Conservation (phyloP, 1,284 basidiomycete species). For the Trichosporon sp. region DNA sequence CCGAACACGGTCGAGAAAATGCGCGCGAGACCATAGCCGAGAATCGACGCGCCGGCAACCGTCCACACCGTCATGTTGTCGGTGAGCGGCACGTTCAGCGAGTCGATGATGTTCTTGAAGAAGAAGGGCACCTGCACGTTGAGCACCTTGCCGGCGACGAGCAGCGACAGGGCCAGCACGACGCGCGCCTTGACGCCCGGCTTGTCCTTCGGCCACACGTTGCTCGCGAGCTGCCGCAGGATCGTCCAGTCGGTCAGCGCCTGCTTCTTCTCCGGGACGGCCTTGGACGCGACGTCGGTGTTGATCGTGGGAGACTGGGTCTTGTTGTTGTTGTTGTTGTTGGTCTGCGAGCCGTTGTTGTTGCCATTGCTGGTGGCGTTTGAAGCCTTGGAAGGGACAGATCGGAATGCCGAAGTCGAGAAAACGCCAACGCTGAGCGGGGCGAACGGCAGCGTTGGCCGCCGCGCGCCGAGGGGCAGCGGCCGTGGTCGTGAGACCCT, state of each 20-base stretch:
- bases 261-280: constrained; percentile 26
- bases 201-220: constrained; percentile 59
- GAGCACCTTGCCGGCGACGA: constrained; percentile 85
- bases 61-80: constrained; percentile 81
- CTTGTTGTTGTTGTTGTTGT: not conserved
- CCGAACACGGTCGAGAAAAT: constrained; percentile 84
- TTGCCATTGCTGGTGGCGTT: not conserved
- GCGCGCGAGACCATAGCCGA: constrained; percentile 88
- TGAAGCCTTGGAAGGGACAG: not conserved
- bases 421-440: constrained; percentile 5
- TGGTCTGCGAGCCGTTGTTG: not conserved
- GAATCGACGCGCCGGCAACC: constrained; percentile 78
- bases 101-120: constrained; percentile 88
- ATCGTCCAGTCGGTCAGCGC: constrained; percentile 54
- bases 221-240: constrained; percentile 54
- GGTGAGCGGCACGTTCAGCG: constrained; percentile 77
- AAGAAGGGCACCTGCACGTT: constrained; percentile 97
- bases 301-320: constrained; percentile 4
- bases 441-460: not conserved
- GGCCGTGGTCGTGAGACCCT: not conserved
- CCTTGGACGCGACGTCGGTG: constrained; percentile 13
- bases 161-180: constrained; percentile 70
- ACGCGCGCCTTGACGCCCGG: constrained; percentile 63
- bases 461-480: not conserved
- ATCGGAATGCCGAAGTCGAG: not conserved